phyloP scores from a whole-genome alignment of 139 green algal genomes.

The Chlamydomonas sphaeroides region DNA sequence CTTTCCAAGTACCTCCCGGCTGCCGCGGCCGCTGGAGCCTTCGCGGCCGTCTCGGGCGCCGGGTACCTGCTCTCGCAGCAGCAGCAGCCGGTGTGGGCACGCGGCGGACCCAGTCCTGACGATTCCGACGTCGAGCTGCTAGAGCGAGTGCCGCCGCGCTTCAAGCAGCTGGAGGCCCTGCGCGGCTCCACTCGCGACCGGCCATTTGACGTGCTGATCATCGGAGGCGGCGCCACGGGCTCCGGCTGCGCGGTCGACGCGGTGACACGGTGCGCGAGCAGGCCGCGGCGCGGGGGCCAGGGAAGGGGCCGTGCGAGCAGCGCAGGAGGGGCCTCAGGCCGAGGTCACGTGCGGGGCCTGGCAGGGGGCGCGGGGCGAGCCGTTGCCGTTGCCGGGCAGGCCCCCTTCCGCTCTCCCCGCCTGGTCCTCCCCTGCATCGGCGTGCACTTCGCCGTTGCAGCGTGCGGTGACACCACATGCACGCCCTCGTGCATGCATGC shows the following conservation, averaged over 20 bases:
- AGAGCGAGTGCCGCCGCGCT: slow-evolving; percentile 2
- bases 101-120: neutral
- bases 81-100: neutral
- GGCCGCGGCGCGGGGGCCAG: neutral
- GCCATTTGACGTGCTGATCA: slow-evolving; percentile 90
- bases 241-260: slow-evolving; percentile 93
- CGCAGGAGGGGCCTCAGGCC: neutral
- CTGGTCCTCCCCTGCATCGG: too few relatives aligned
- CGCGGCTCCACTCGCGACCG: slow-evolving; percentile 18
- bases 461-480: too few relatives aligned
- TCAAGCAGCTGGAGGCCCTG: slow-evolving; percentile 25
- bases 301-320: neutral
- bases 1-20: slow-evolving; percentile 5
- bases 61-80: slow-evolving; percentile 33
- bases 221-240: slow-evolving; percentile 96
- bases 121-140: slow-evolving; percentile 9
- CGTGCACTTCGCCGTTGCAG: too few relatives aligned
- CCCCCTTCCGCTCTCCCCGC: too few relatives aligned
- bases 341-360: neutral
- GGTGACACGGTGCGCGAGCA: slow-evolving; percentile 71
- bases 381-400: neutral
- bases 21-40: slow-evolving; percentile 16
- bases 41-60: slow-evolving; percentile 16
- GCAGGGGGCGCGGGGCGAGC: neutral
- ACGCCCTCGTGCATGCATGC: neutral